Conservation (phyloP, 345 rosid genomes). For the Orychophragmus violaceus region DNA sequence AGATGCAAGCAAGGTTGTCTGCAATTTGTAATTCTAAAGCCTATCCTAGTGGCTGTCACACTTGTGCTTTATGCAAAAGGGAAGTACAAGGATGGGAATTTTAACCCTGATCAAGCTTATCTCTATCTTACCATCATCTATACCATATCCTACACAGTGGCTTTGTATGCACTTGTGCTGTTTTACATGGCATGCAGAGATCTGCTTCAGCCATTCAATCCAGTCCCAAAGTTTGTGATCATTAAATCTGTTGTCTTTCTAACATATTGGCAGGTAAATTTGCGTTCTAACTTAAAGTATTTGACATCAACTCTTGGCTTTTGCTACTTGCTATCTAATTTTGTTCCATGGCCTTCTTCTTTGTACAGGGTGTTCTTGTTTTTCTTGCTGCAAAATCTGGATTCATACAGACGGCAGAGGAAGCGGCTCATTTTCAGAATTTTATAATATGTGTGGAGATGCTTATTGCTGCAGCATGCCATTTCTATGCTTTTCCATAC, state of each 20-base stretch:
- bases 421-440: slow-evolving; percentile 84
- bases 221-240: slow-evolving; percentile 94
- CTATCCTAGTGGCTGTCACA: slow-evolving; percentile 76
- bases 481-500: slow-evolving; percentile 93
- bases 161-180: slow-evolving; percentile 82
- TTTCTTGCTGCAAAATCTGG: slow-evolving; percentile 97
- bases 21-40: slow-evolving; percentile 97
- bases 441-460: slow-evolving; percentile 94
- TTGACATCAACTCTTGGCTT: not conserved
- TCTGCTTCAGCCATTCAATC: slow-evolving; percentile 98
- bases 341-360: not conserved
- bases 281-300: not conserved
- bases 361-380: slow-evolving; percentile 82
- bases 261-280: slow-evolving; percentile 96
- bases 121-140: slow-evolving; percentile 91
- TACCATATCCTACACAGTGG: slow-evolving; percentile 90
- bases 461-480: slow-evolving; percentile 95
- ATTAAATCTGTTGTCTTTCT: slow-evolving; percentile 95
- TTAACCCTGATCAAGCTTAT: slow-evolving; percentile 88
- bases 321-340: not conserved
- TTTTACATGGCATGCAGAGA: slow-evolving; percentile 97
- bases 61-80: slow-evolving; percentile 91
- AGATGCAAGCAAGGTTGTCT: slow-evolving; percentile 99
- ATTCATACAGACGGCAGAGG: slow-evolving; percentile 62
- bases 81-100: slow-evolving; percentile 92